phyloP scores from a whole-genome alignment of 345 rosid genomes.

The Heritiera littoralis region DNA sequence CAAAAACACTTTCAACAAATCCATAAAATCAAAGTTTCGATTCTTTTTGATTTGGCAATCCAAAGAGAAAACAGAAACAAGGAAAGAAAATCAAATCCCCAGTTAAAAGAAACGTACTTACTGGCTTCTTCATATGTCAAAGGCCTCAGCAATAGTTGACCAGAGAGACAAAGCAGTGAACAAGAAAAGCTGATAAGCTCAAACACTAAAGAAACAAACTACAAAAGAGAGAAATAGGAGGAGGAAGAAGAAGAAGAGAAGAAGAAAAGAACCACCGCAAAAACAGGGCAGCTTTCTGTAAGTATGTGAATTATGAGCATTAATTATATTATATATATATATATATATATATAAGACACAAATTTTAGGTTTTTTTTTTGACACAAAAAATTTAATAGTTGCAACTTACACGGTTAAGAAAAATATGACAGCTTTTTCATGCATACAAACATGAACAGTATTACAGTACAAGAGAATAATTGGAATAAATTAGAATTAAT shows the following conservation, averaged over 20 bases:
- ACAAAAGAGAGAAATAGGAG: background rate
- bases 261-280: conserved; percentile 32
- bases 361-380: too few relatives aligned
- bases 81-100: conserved; percentile 25
- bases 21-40: conserved; percentile 25
- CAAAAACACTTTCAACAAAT: background rate
- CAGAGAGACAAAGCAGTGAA: conserved; percentile 12
- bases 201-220: conserved; percentile 6
- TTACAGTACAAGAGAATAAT: conserved; percentile 16
- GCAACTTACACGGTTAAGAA: conserved; percentile 15
- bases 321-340: conserved; percentile 36
- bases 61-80: background rate
- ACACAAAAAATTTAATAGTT: too few relatives aligned
- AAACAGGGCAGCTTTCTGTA: conserved; percentile 41
- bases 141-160: conserved; percentile 34
- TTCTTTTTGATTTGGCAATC: conserved; percentile 30
- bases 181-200: conserved; percentile 17
- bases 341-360: conserved; percentile 47
- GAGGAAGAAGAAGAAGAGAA: conserved; percentile 20
- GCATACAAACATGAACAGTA: conserved; percentile 17
- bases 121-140: conserved; percentile 92
- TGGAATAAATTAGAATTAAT: conserved; percentile 26
- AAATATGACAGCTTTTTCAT: conserved; percentile 40
- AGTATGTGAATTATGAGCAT: conserved; percentile 51
- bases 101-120: conserved; percentile 83